Percentiles rank a stretch among this genome's conserved stretches.
Conservation (phyloP, 225 moss, liverwort and hornwort species). For the Lunularia cruciata region DNA sequence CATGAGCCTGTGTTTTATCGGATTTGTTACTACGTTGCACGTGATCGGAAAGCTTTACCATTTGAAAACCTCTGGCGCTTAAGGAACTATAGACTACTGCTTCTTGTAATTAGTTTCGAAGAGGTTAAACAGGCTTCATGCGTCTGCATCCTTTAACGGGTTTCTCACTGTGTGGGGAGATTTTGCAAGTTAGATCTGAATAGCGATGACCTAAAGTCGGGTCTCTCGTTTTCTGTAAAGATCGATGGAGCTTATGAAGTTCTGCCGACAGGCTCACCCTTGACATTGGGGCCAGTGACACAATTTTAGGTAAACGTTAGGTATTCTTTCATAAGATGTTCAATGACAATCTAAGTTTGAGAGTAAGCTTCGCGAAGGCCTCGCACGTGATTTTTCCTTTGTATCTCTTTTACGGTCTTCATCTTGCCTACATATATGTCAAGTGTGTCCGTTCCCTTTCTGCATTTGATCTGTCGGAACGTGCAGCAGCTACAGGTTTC, state of each 20-base stretch:
- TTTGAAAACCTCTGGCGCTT: constrained; percentile 59
- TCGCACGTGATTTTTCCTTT: constrained; percentile 4
- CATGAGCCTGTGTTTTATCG: constrained; percentile 97
- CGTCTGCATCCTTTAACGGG: constrained; percentile 9
- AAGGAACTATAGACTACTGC: constrained; percentile 10
- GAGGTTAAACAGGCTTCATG: constrained; percentile 8
- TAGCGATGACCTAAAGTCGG: constrained; percentile 26
- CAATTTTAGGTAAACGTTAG: constrained; percentile 7
- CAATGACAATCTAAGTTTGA: constrained; percentile 6
- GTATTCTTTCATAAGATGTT: constrained; percentile 25
- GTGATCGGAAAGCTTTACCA: constrained; percentile 93
- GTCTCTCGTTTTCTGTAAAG: constrained; percentile 21
- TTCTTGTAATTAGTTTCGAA: constrained; percentile 19
- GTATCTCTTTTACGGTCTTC: neutral
- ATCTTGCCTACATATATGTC: constrained; percentile 1
- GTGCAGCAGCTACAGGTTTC: no score
- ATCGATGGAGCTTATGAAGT: constrained; percentile 15
- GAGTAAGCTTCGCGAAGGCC: constrained; percentile 22
- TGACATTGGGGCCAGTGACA: constrained; percentile 9
- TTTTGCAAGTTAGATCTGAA: constrained; percentile 24
- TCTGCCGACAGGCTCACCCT: constrained; percentile 2
- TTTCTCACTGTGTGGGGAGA: constrained; percentile 20
- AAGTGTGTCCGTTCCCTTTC: no score
- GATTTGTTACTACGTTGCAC: constrained; percentile 90
- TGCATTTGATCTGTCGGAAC: no score